These are phyloP conservation scores for Gyrodon lividus DNA, from an alignment of 768 basidiomycete genomes.

Conservation along the genomic window DNA sequence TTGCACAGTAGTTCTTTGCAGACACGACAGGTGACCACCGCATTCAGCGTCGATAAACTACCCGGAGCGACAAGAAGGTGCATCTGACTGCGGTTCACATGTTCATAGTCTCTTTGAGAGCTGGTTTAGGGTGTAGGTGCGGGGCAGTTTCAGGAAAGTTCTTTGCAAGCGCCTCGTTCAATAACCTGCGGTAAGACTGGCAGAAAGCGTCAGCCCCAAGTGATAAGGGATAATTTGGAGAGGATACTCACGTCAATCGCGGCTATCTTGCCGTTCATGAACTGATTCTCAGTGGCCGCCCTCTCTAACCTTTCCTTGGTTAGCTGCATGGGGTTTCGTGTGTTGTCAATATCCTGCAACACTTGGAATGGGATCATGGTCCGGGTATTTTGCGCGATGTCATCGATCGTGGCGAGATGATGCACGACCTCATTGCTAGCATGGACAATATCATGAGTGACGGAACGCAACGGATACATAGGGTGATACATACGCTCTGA, in stretches of 20 bases:
- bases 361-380: conserved; percentile 77
- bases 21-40: neutral
- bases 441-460: neutral
- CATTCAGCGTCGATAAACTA: neutral
- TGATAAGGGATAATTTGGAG: neutral
- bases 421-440: conserved; percentile 71
- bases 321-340: conserved; percentile 77
- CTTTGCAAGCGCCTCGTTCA: conserved; percentile 69
- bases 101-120: conserved; percentile 9
- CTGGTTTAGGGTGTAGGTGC: conserved; percentile 18
- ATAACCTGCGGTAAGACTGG: conserved; percentile 66
- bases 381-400: conserved; percentile 57
- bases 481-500: conserved; percentile 56
- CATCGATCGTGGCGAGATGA: conserved; percentile 66
- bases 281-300: conserved; percentile 86
- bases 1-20: neutral
- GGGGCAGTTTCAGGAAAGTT: conserved; percentile 60
- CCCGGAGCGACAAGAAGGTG: neutral
- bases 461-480: neutral
- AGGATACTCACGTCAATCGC: conserved; percentile 60
- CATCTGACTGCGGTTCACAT: conserved; percentile 5
- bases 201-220: conserved; percentile 7
- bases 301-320: conserved; percentile 80
- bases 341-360: conserved; percentile 74
- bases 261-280: conserved; percentile 85